phyloP scores from a whole-genome alignment of 1,284 basidiomycete species.

The Ustilago vetiveriae region DNA sequence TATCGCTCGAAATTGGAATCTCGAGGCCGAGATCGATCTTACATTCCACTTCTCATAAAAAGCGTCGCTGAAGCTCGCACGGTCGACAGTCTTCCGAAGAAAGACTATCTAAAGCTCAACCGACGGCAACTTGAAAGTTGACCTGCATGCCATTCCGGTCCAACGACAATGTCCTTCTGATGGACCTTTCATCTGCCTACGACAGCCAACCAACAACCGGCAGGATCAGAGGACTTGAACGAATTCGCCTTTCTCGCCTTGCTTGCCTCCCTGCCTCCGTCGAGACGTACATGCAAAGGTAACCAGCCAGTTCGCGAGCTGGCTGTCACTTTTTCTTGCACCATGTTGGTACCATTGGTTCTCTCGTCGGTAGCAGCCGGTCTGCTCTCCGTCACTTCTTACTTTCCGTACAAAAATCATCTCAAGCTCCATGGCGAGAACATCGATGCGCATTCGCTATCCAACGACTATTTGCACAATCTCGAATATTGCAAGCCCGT shows the following conservation, averaged over 20 bases:
- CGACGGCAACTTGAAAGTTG: conserved; percentile 22
- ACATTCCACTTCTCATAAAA: conserved; percentile 1
- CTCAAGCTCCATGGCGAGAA: conserved; percentile 36
- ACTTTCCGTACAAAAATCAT: conserved; percentile 40
- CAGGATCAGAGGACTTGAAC: too few relatives aligned
- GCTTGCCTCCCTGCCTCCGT: conserved; percentile 8
- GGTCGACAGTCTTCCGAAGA: conserved; percentile 40
- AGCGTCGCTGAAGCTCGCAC: conserved; percentile 1
- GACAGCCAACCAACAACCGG: neutral
- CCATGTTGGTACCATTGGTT: conserved; percentile 34
- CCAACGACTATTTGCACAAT: conserved; percentile 19
- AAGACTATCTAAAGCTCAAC: conserved; percentile 20
- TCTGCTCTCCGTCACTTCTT: conserved; percentile 37
- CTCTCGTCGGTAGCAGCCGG: conserved; percentile 36
- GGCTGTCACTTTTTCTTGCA: neutral
- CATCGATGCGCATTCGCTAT: conserved; percentile 2
- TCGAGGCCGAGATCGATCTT: too few relatives aligned
- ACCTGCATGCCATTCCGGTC: conserved; percentile 8
- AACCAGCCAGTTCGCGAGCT: neutral
- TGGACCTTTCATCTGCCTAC: neutral
- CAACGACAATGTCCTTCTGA: too few relatives aligned
- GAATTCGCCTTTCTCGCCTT: neutral
- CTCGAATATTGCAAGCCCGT: conserved; percentile 35
- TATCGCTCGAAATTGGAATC: neutral
- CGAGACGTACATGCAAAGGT: neutral